Conservation (phyloP, 148 eudicot species). For the Linanthus parryae region DNA sequence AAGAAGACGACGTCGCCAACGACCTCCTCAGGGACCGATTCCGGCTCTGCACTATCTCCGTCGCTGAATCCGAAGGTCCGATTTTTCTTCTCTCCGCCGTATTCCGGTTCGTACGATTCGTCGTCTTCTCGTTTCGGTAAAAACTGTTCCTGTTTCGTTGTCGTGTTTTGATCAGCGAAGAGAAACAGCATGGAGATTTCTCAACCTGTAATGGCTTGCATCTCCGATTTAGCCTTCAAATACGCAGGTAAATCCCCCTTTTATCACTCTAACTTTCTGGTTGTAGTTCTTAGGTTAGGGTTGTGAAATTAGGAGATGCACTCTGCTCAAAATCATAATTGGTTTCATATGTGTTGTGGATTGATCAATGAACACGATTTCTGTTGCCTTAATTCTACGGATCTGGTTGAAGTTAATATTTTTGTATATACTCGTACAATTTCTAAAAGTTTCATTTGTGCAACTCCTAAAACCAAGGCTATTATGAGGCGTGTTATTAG, state of each 20-base stretch:
- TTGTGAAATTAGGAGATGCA: no score
- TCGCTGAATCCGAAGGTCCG: conserved; percentile 70
- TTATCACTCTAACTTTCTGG: no score
- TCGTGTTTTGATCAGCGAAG: conserved; percentile 41
- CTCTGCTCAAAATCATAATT: no score
- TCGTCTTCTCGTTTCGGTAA: background rate
- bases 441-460: no score
- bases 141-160: background rate
- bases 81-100: background rate
- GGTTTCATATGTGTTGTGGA: no score
- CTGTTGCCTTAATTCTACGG: no score
- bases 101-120: background rate
- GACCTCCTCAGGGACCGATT: conserved; percentile 62
- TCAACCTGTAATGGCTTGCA: conserved; percentile 59
- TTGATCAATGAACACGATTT: no score
- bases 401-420: no score
- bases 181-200: conserved; percentile 62
- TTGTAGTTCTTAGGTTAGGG: no score
- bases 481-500: no score
- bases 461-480: no score
- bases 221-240: conserved; percentile 86
- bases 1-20: conserved; percentile 43
- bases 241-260: conserved; percentile 49
- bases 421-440: no score
- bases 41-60: conserved; percentile 62